Base-by-base conservation (phyloP, 2,329 filamentous ascomycete genomes). In the Clonostachys chloroleuca region DNA sequence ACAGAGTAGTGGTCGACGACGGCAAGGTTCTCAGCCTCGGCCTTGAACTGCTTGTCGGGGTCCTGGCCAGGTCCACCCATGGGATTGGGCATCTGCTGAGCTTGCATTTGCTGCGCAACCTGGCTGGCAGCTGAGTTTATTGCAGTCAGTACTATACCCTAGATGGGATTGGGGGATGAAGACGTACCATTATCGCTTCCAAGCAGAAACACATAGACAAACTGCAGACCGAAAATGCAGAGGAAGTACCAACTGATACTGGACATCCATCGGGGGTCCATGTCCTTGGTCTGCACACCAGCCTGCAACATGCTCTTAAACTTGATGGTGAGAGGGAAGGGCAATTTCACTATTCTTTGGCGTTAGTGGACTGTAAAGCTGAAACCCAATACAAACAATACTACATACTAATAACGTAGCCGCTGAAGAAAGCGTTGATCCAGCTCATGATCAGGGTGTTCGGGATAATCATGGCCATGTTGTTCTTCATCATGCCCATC, bases 401-500 rank as follows among this genome's bases (percentile, higher is more conserved):
- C n/a, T n/a, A n/a, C 62, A 42, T 75, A 95, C 90, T 90, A 52
- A 99, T 96, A 43, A 99, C 94, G 63, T 96, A 99, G 34, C 94
- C 94, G 45, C 90, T 95, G 61, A 99, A 99, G 65, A 97, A 99
- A 0, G 94, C 92, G 72, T 99, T 99, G 66, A 99, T 97, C 94
- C 94, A 99, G 55, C 92, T 94, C 94, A 99, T 99, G 57, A 99
- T 99, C 64, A 99, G 72, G 6, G 92, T 97, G 69, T 99, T 96
- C 43, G 94, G 94, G 49, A 99, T 90, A 75, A 99, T 97, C 94
- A 97, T 99, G 54, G 94, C 92, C 88, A 99, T 96, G 65, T 99
- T 96, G 49, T 92, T 92, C 81, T 99, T 99, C 89, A 99, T 95
- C 90, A 96, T 96, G 56, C 94, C 92, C 94, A 99, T 99, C 94